Base-by-base conservation (phyloP, 768 basidiomycete species). In the Trametes sanguinea region DNA sequence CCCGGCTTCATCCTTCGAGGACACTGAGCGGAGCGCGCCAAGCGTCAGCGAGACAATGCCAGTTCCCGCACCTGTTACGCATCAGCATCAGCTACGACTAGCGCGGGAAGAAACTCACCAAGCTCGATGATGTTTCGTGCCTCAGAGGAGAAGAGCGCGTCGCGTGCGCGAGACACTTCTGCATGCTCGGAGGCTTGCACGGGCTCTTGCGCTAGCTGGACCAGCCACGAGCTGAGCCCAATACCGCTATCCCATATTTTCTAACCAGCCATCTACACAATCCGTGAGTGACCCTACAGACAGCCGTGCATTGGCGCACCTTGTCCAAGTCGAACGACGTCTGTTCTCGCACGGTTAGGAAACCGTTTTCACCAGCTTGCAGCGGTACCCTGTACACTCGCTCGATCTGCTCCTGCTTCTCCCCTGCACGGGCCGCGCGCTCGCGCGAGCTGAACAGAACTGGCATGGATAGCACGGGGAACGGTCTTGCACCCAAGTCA, bases 211-310 rank as follows among this genome's bases (percentile, higher is more conserved):
- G 71, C 65, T 62, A 78, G 74, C 32, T 61, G 71, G 1, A 83
- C 77, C 4, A 96, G 76, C 91, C 91, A 95, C 2, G 92, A 83
- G 60, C 89, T 87, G 17, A 95, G 76, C 6, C 91, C 94, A 50
- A 96, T 81, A 2, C 95, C 95, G 45, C 94, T 95, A 71, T 96
- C 94, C 95, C 95, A 97, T 56, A 96, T 83, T 93, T 96, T 96
- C 95, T 96, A 76, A 37, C 68, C 29, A 29, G 30, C 40, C 64
- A 65, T 55, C 72, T 70, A 57, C 51, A 45, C 27, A 55, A 66
- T 62, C 44, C 51, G 44, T 39, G 57, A 46, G 40, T 22, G 22
- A 22, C 39, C 45, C 32, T 3, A 8, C 29, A 1, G 27, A 27
- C 53, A 33, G 22, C 33, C n/a, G 32, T 3, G n/a, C 30, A 22